A percentile compares a stretch with the other conserved stretches of the same genome.
phyloP scores from a whole-genome alignment of 169 alveolate species.

The Miamiensis avidus region DNA sequence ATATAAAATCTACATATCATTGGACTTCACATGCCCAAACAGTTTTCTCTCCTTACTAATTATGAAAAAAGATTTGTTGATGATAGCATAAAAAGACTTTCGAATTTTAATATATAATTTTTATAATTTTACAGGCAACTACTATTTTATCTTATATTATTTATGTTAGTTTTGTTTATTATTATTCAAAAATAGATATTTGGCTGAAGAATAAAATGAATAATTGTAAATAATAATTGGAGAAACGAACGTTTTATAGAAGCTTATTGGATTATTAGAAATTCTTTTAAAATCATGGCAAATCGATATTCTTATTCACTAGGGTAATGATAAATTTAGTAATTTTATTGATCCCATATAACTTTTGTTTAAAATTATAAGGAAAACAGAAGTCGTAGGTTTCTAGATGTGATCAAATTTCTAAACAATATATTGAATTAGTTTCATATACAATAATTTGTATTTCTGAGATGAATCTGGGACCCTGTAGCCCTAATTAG shows the following conservation, averaged over 20 bases:
- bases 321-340: not conserved
- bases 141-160: too few species aligned
- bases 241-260: constrained; percentile 4
- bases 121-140: not conserved
- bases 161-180: too few species aligned
- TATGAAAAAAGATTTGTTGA: not conserved
- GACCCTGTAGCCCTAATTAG: constrained; percentile 14
- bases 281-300: constrained; percentile 22
- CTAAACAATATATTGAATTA: not conserved
- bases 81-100: too few species aligned
- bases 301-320: constrained; percentile 13
- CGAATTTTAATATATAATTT: not conserved
- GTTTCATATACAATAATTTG: constrained; percentile 11
- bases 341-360: not conserved
- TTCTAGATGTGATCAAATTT: not conserved
- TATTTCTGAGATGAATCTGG: constrained; percentile 22
- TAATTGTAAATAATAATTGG: constrained; percentile 11
- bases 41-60: not conserved
- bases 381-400: not conserved
- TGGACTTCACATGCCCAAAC: not conserved
- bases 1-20: not conserved
- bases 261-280: constrained; percentile 19
- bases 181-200: not conserved
- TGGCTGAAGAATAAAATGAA: constrained; percentile 28
- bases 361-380: not conserved